Evolutionary conservation across 306 rosid genomes (phyloP).

Genomic region (Acacia melanoxylon): DNA sequence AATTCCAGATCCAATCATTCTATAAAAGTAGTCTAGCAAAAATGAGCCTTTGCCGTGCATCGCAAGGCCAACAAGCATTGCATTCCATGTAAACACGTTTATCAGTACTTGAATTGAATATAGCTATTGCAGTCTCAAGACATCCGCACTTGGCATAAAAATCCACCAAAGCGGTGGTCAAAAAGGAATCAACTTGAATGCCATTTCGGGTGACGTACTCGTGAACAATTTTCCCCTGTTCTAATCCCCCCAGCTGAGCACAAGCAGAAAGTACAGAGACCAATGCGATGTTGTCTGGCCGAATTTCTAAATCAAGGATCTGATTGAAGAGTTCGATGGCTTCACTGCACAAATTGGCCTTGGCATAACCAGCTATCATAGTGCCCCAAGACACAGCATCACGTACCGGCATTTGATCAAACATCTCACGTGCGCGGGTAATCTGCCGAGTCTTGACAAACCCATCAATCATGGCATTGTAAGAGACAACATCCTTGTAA

Average conservation of each 20-base stretch:
- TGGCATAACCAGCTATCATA: slow-evolving; percentile 63
- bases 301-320: slow-evolving; percentile 41
- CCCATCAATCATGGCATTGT: slow-evolving; percentile 61
- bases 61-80: slow-evolving; percentile 78
- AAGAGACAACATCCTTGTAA: slow-evolving; percentile 50
- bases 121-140: slow-evolving; percentile 52
- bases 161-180: slow-evolving; percentile 75
- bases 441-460: slow-evolving; percentile 50
- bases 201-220: slow-evolving; percentile 43
- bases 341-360: slow-evolving; percentile 36
- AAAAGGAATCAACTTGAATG: slow-evolving; percentile 47
- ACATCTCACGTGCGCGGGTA: slow-evolving; percentile 45
- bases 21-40: slow-evolving; percentile 44
- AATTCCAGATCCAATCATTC: slow-evolving; percentile 49
- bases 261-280: slow-evolving; percentile 78
- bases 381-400: slow-evolving; percentile 77
- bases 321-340: slow-evolving; percentile 51
- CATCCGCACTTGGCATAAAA: slow-evolving; percentile 77
- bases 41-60: slow-evolving; percentile 61
- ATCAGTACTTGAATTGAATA: slow-evolving; percentile 48
- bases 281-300: slow-evolving; percentile 62
- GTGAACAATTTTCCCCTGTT: slow-evolving; percentile 60
- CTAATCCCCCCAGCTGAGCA: slow-evolving; percentile 62
- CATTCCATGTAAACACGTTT: slow-evolving; percentile 75
- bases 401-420: slow-evolving; percentile 53